These are phyloP conservation scores for Arthrobotrys megalospora DNA, from an alignment of 2,329 filamentous ascomycete species.

Conservation along the genomic window DNA sequence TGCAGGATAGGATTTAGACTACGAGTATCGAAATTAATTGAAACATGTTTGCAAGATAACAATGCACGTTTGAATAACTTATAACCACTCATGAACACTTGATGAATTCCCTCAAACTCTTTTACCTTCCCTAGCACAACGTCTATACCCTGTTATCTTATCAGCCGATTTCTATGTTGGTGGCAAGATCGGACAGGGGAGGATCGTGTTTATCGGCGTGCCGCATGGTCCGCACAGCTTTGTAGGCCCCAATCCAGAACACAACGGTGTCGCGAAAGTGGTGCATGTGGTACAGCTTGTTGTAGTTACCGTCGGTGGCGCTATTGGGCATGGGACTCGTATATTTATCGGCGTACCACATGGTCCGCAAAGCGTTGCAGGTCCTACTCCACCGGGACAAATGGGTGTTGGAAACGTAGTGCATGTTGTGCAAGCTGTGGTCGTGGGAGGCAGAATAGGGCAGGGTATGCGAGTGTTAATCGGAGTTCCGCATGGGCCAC, in stretches of 20 bases:
- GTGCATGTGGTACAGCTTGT: slow-evolving; percentile 42
- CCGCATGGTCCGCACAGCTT: slow-evolving; percentile 46
- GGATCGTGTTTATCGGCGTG: slow-evolving; percentile 31
- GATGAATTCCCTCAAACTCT: not conserved
- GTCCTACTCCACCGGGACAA: slow-evolving; percentile 39
- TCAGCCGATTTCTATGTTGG: slow-evolving; percentile 19
- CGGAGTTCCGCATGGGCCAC: slow-evolving; percentile 32
- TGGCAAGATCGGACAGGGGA: slow-evolving; percentile 28
- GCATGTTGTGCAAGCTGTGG: slow-evolving; percentile 45
- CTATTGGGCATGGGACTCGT: slow-evolving; percentile 44
- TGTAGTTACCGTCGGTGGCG: slow-evolving; percentile 19
- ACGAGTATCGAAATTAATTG: too few relatives aligned
- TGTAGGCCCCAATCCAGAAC: slow-evolving; percentile 29
- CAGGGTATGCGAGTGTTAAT: slow-evolving; percentile 22
- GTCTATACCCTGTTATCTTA: not conserved
- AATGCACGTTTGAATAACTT: too few relatives aligned
- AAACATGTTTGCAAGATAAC: too few relatives aligned
- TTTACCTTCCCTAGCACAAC: not conserved
- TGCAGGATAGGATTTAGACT: too few relatives aligned
- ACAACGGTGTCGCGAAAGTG: slow-evolving; percentile 34
- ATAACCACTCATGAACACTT: too few relatives aligned
- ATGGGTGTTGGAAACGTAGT: slow-evolving; percentile 46
- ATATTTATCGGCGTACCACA: slow-evolving; percentile 43
- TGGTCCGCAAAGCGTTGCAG: slow-evolving; percentile 48
- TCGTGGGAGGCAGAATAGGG: slow-evolving; percentile 25